phyloP scores from a whole-genome alignment of 345 rosid species.

The Eutrema heterophyllum region DNA sequence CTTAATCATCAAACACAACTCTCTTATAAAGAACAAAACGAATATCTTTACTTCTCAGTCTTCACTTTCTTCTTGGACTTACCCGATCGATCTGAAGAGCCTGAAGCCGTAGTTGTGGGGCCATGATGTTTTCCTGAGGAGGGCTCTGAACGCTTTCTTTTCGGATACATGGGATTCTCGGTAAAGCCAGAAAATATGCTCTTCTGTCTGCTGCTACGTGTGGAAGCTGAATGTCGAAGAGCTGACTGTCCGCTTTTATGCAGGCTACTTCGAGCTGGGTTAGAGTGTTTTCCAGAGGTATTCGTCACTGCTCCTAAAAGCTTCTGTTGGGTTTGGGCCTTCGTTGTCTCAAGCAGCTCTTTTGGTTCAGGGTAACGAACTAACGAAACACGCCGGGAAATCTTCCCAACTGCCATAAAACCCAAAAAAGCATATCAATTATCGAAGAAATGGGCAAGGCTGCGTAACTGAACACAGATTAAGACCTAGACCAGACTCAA shows the following conservation, averaged over 20 bases:
- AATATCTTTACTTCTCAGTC: constrained; percentile 24
- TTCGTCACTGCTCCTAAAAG: constrained; percentile 33
- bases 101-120: constrained; percentile 24
- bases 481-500: background rate
- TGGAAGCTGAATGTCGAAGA: constrained; percentile 30
- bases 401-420: constrained; percentile 50
- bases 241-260: constrained; percentile 27
- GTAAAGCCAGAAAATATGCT: constrained; percentile 31
- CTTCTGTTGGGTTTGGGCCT: constrained; percentile 18
- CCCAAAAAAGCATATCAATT: background rate
- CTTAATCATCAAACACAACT: background rate
- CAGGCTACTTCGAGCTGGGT: constrained; percentile 31
- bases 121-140: constrained; percentile 11
- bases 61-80: constrained; percentile 36
- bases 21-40: background rate
- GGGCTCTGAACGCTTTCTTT: constrained; percentile 34
- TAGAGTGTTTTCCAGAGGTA: constrained; percentile 34
- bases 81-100: constrained; percentile 32
- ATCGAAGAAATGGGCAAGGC: background rate
- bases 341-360: constrained; percentile 37
- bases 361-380: constrained; percentile 63
- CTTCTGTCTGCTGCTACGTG: constrained; percentile 44
- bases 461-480: background rate
- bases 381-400: constrained; percentile 54
- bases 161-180: constrained; percentile 35